Conservation (phyloP, 2,329 filamentous ascomycete species). For the Microsporum canis region DNA sequence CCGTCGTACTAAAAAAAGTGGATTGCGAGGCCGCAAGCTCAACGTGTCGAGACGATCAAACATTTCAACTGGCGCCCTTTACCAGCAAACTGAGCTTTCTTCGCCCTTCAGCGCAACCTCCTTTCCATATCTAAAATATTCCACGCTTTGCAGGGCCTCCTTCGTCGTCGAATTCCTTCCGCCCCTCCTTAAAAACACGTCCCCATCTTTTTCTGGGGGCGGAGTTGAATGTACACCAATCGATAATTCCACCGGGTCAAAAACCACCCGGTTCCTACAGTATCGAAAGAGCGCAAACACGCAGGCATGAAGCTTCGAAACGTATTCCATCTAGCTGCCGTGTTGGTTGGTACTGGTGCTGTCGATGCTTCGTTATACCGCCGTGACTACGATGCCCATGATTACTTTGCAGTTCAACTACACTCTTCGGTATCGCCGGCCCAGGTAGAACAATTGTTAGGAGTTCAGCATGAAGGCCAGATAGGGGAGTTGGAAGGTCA, state of each 20-base stretch:
- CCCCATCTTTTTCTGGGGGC: not conserved
- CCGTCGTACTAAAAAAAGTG: too few relatives aligned
- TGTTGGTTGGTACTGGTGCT: slow-evolving; percentile 31
- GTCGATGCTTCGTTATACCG: slow-evolving; percentile 40
- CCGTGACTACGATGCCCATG: slow-evolving; percentile 66
- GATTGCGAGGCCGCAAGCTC: too few relatives aligned
- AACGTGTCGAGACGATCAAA: too few relatives aligned
- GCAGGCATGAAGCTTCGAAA: slow-evolving; percentile 11
- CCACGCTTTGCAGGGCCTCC: too few relatives aligned
- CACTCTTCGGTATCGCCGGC: slow-evolving; percentile 50
- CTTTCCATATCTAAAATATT: too few relatives aligned
- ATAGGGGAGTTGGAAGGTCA: slow-evolving; percentile 69
- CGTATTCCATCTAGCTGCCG: slow-evolving; percentile 3
- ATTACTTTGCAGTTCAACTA: slow-evolving; percentile 90
- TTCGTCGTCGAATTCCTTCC: too few relatives aligned
- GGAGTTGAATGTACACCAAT: not conserved
- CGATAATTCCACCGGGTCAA: slow-evolving; percentile 1
- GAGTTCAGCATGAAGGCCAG: slow-evolving; percentile 67
- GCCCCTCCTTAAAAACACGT: too few relatives aligned
- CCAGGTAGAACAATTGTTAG: slow-evolving; percentile 57
- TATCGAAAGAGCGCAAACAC: not conserved
- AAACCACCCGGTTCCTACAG: not conserved
- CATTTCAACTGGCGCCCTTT: too few relatives aligned
- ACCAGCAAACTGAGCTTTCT: too few relatives aligned
- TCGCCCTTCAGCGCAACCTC: too few relatives aligned